A percentile compares a stretch with the other conserved stretches of the same genome.
phyloP scores from a whole-genome alignment of 140 eudicot genomes.

The Artemisia princeps region DNA sequence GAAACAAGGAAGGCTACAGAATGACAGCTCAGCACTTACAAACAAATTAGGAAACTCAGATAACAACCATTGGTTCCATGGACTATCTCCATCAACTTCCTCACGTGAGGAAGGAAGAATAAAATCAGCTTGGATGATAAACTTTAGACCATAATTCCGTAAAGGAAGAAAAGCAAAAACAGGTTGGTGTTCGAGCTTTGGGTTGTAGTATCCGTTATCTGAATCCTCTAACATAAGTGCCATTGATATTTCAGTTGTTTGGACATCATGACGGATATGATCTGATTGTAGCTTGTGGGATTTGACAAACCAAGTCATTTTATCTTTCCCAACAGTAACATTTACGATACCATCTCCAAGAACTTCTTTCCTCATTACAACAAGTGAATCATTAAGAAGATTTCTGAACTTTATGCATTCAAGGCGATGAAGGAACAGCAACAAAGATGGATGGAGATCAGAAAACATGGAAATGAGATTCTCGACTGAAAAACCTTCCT shows the following conservation, averaged over 20 bases:
- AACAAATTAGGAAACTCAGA: slow-evolving; percentile 79
- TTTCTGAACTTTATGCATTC: slow-evolving; percentile 69
- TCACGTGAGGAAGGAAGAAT: slow-evolving; percentile 94
- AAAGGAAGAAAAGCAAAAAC: slow-evolving; percentile 94
- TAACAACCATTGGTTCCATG: slow-evolving; percentile 94
- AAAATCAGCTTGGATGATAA: slow-evolving; percentile 93
- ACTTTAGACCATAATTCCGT: slow-evolving; percentile 77
- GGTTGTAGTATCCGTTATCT: slow-evolving; percentile 38
- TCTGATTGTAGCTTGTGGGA: slow-evolving; percentile 47
- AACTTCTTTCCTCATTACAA: slow-evolving; percentile 69
- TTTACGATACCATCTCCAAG: slow-evolving; percentile 61
- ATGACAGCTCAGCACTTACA: slow-evolving; percentile 58
- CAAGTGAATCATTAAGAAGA: slow-evolving; percentile 44
- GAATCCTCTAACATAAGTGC: slow-evolving; percentile 71
- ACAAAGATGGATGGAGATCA: slow-evolving; percentile 83
- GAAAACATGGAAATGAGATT: slow-evolving; percentile 74
- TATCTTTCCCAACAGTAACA: slow-evolving; percentile 64
- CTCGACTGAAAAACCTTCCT: slow-evolving; percentile 40
- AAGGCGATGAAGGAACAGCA: slow-evolving; percentile 90
- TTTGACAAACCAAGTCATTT: slow-evolving; percentile 70
- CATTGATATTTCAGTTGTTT: slow-evolving; percentile 73
- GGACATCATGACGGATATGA: slow-evolving; percentile 60
- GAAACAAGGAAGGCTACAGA: slow-evolving; percentile 74
- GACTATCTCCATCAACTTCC: slow-evolving; percentile 92
- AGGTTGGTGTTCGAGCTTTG: slow-evolving; percentile 64